Evolutionary conservation across 352 stramenopile species (phyloP).

Genomic region (Phytophthora multivora): DNA sequence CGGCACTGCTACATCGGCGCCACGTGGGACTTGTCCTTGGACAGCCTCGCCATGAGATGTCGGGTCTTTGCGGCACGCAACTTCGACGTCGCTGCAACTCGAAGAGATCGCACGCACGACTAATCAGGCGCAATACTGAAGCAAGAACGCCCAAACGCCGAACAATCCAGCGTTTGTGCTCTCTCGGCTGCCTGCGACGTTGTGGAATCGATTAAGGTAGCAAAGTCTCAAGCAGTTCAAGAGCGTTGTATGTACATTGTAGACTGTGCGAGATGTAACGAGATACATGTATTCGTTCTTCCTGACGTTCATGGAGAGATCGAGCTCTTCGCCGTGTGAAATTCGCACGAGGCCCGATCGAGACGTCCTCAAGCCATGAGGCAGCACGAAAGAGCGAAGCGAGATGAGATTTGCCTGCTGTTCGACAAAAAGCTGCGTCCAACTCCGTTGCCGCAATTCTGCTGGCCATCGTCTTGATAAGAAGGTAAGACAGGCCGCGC

Average conservation of each 20-base stretch:
- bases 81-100: slow-evolving; percentile 10
- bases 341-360: neutral
- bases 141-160: neutral
- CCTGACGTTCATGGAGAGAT: neutral
- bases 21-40: slow-evolving; percentile 24
- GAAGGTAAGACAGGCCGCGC: neutral
- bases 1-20: slow-evolving; percentile 12
- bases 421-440: slow-evolving; percentile 13
- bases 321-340: neutral
- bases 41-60: slow-evolving; percentile 25
- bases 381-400: slow-evolving; percentile 8
- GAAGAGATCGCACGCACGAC: no score
- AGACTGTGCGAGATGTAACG: neutral
- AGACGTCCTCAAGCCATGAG: neutral
- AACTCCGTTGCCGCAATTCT: neutral
- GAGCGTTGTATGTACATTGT: neutral
- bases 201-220: neutral
- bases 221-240: no score
- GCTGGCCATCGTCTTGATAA: slow-evolving; percentile 10
- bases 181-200: slow-evolving; percentile 7
- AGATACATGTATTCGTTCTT: no score
- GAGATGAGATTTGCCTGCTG: slow-evolving; percentile 10
- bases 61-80: slow-evolving; percentile 11
- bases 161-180: slow-evolving; percentile 11
- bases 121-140: no score